phyloP scores from a whole-genome alignment of 192 early-diverging fungal species.

The Rhizoclosmatium sp. region DNA sequence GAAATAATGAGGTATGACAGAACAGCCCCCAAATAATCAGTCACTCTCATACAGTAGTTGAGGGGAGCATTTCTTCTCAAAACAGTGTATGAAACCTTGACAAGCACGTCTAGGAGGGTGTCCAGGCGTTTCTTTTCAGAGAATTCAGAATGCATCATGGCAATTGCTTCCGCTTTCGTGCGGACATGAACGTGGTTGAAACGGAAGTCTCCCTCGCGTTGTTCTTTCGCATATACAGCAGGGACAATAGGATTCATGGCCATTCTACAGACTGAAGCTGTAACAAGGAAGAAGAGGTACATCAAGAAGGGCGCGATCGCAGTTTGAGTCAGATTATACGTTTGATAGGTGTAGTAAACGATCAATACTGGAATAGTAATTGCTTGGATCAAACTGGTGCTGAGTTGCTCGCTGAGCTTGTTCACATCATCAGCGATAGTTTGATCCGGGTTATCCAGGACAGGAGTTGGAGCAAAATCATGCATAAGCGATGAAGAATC shows the following conservation, averaged over 20 bases:
- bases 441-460: slow-evolving; percentile 68
- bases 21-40: slow-evolving; percentile 82
- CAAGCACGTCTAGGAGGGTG: slow-evolving; percentile 57
- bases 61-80: slow-evolving; percentile 56
- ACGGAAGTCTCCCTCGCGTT: slow-evolving; percentile 83
- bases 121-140: slow-evolving; percentile 67
- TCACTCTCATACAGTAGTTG: slow-evolving; percentile 60
- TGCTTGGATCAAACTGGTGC: slow-evolving; percentile 66
- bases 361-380: slow-evolving; percentile 79
- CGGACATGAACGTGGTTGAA: slow-evolving; percentile 76
- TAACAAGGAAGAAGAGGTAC: slow-evolving; percentile 78
- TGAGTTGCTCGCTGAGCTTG: slow-evolving; percentile 71
- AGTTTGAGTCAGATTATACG: slow-evolving; percentile 69
- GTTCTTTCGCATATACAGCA: slow-evolving; percentile 76
- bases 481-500: too few relatives aligned
- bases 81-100: slow-evolving; percentile 64
- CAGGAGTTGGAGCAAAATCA: too few relatives aligned
- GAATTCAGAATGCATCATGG: slow-evolving; percentile 80
- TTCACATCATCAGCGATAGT: slow-evolving; percentile 91
- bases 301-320: slow-evolving; percentile 75
- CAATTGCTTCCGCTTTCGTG: slow-evolving; percentile 80
- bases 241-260: slow-evolving; percentile 81
- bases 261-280: slow-evolving; percentile 69
- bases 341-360: slow-evolving; percentile 79
- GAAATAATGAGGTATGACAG: slow-evolving; percentile 83